Percentiles rank a stretch among this genome's conserved stretches.
Conservation (phyloP, 78 protist species). For the Dictyostelium purpureum region DNA sequence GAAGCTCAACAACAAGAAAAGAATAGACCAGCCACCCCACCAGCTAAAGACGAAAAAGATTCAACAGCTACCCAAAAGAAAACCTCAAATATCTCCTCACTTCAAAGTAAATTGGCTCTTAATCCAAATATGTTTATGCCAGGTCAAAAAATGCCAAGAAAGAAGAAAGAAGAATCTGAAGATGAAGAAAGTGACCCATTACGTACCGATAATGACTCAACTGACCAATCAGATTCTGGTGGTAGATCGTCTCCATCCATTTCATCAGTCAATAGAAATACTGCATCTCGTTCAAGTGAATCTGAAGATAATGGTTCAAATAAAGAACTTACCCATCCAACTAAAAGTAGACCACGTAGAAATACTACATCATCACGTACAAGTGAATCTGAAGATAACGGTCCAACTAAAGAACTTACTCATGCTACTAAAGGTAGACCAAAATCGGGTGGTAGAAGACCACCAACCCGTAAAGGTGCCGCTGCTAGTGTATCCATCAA, state of each 20-base stretch:
- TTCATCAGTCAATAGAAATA: too few relatives aligned
- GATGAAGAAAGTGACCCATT: background rate
- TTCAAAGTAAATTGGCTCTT: constrained; percentile 47
- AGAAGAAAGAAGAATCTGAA: constrained; percentile 55
- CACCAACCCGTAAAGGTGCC: constrained; percentile 53
- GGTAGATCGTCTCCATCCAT: background rate
- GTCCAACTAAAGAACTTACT: background rate
- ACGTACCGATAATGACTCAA: constrained; percentile 16
- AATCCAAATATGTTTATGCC: constrained; percentile 75
- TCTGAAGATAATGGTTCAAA: background rate
- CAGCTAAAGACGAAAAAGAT: background rate
- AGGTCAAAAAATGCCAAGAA: constrained; percentile 53
- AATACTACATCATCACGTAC: background rate
- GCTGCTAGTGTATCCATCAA: background rate
- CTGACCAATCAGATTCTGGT: background rate
- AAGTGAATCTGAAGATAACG: background rate
- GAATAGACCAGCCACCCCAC: background rate
- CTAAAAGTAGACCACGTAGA: constrained; percentile 19
- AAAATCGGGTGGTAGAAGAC: constrained; percentile 68
- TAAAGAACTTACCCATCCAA: constrained; percentile 26
- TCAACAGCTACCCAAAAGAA: constrained; percentile 16
- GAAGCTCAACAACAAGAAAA: constrained; percentile 25
- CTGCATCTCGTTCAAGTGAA: background rate
- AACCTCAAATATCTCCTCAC: constrained; percentile 60
- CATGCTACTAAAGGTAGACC: constrained; percentile 67